These are phyloP conservation scores for Prunus salicina DNA, from an alignment of 306 rosid species.

Conservation along the genomic window DNA sequence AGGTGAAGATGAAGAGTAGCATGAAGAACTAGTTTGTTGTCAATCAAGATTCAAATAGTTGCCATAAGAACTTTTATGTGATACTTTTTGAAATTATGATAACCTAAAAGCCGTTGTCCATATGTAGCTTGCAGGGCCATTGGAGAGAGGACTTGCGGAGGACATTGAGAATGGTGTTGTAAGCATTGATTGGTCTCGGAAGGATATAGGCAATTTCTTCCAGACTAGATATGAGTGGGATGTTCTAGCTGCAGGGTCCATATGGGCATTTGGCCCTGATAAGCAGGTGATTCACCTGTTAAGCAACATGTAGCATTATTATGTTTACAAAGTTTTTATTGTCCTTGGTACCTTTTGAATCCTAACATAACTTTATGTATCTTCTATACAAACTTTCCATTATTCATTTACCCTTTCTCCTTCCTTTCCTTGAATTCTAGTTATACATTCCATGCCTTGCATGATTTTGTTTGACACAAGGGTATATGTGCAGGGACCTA, in stretches of 20 bases:
- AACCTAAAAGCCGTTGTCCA: background rate
- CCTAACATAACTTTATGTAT: too few relatives aligned
- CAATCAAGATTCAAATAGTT: too few relatives aligned
- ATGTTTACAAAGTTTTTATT: too few relatives aligned
- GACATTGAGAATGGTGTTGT: conserved; percentile 95
- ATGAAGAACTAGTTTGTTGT: too few relatives aligned
- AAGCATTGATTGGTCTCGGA: conserved; percentile 88
- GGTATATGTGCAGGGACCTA: conserved; percentile 47
- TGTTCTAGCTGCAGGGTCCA: conserved; percentile 94
- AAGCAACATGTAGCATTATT: too few relatives aligned
- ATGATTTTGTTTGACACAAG: conserved; percentile 37
- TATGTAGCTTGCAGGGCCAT: conserved; percentile 85
- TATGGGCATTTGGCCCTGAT: conserved; percentile 59
- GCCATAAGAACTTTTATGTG: background rate
- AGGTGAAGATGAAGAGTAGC: too few relatives aligned
- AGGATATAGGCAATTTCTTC: conserved; percentile 89
- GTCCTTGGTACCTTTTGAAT: too few relatives aligned
- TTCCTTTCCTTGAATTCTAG: too few relatives aligned
- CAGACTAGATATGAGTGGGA: conserved; percentile 95
- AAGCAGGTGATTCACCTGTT: too few relatives aligned
- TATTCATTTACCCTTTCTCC: too few relatives aligned
- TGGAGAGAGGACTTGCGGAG: conserved; percentile 96
- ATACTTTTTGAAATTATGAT: background rate
- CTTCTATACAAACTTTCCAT: too few relatives aligned
- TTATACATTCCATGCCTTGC: too few relatives aligned